phyloP scores from a whole-genome alignment of 179 eudicot genomes.

The Heliamphora ciliata region DNA sequence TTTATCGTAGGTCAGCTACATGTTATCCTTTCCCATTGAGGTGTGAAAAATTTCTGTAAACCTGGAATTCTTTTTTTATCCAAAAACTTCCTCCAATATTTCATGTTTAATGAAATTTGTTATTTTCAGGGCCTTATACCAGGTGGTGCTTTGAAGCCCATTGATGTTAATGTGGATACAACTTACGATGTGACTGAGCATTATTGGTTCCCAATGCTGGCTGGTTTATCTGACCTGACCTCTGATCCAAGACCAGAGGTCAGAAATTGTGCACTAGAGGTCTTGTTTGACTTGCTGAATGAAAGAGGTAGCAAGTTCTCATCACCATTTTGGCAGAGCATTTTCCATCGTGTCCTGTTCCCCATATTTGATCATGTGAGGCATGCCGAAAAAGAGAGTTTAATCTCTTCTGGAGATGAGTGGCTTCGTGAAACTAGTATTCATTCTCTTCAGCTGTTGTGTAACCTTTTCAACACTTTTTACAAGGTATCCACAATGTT shows the following conservation, averaged over 20 bases:
- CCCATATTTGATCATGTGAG: conserved; percentile 95
- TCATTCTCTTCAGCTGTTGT: conserved; percentile 88
- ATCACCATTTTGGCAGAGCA: conserved; percentile 85
- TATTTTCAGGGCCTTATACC: conserved; percentile 87
- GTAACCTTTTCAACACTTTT: conserved; percentile 95
- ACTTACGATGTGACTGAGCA: conserved; percentile 87
- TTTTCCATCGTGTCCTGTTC: conserved; percentile 80
- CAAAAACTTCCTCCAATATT: not conserved
- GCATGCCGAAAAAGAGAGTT: conserved; percentile 79
- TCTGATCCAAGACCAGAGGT: conserved; percentile 87
- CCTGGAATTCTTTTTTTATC: not conserved
- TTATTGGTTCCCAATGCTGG: conserved; percentile 98
- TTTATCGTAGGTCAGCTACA: not conserved
- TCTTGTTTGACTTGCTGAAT: conserved; percentile 87
- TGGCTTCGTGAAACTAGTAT: conserved; percentile 87
- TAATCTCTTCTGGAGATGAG: conserved; percentile 56
- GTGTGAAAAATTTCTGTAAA: not conserved
- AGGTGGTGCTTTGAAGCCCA: conserved; percentile 82
- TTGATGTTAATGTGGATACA: conserved; percentile 52
- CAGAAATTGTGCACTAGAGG: conserved; percentile 97
- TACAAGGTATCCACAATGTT: conserved; percentile 61
- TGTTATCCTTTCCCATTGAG: not conserved
- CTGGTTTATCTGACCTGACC: conserved; percentile 93
- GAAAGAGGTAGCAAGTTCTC: conserved; percentile 97
- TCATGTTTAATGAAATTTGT: conserved; percentile 17